Evolutionary conservation across 2,329 filamentous ascomycete genomes (phyloP), one percentile per base, ranked within the genome.

Genomic region (Decorospora gaudefroyi): DNA sequence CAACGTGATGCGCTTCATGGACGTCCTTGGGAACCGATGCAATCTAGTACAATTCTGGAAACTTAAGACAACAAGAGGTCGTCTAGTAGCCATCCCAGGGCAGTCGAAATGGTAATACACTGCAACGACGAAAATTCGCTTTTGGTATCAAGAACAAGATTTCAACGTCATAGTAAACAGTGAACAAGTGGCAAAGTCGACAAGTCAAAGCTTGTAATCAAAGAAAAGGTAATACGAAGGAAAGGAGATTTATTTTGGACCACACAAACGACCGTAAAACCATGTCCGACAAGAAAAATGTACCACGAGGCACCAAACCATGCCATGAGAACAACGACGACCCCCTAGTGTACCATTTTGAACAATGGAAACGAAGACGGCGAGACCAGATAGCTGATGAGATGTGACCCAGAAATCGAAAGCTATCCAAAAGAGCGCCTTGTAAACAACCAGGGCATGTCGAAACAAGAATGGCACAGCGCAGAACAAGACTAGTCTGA

Each of bases 401-500:
- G 53, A 61, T 47, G 19, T 55, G 55, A 55, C 54, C 53, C 55
- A 55, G 46, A 65, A 53, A 61, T 65, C 50, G 51, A 51, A n/a
- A 52, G 59, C 56, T 70, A 69, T 69, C 62, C 67, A 70, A 69
- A 57, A 59, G 50, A 53, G 57, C 55, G 58, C 59, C 51, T 54
- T 58, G 49, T 64, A 65, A 59, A 61, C 59, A 64, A 62, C 54
- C 62, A 64, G n/a, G 57, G 56, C 62, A 63, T 63, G 58, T 67
- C 56, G 55, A 55, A 48, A 61, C 57, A 52, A 67, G 59, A 53
- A 53, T 46, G 35, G 55, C 59, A 59, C 59, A 59, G 60, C 53
- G 55, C 59, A 59, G 51, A 61, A 61, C 49, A 51, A 57, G 53
- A 55, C 42, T 52, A 47, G 53, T 62, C 52, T 51, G 37, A 48